phyloP scores from a whole-genome alignment of 179 eudicot species.

The Corrigiola litoralis region DNA sequence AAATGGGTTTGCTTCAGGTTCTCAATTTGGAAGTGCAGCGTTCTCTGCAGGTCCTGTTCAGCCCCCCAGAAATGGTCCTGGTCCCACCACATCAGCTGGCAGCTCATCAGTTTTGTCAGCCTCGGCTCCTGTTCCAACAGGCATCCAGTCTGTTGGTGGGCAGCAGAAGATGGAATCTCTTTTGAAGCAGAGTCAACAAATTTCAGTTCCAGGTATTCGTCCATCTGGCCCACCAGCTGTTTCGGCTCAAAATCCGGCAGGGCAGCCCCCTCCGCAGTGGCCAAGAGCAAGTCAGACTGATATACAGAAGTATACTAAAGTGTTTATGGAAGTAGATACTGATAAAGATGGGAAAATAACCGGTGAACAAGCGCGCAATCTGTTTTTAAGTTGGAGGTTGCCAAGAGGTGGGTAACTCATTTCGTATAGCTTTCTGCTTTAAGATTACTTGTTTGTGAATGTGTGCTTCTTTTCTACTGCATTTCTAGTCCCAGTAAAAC shows the following conservation, averaged over 20 bases:
- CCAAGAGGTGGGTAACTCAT: constrained; percentile 64
- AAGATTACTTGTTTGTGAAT: neutral
- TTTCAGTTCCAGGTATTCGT: constrained; percentile 27
- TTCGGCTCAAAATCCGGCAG: constrained; percentile 42
- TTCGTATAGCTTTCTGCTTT: neutral
- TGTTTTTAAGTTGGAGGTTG: constrained; percentile 87
- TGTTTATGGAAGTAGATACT: constrained; percentile 86
- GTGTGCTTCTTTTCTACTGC: neutral
- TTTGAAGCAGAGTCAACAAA: constrained; percentile 48
- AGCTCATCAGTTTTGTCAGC: constrained; percentile 21
- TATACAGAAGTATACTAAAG: constrained; percentile 90
- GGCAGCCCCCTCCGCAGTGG: constrained; percentile 68
- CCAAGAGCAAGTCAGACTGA: constrained; percentile 79
- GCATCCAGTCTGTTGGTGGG: constrained; percentile 36
- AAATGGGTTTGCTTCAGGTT: constrained; percentile 35
- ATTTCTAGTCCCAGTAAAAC: too few relatives aligned
- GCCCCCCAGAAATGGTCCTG: constrained; percentile 13
- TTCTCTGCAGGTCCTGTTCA: constrained; percentile 28
- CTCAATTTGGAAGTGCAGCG: constrained; percentile 26
- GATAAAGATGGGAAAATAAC: constrained; percentile 96
- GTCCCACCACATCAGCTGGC: constrained; percentile 19
- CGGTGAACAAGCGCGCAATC: constrained; percentile 86
- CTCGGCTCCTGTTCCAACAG: constrained; percentile 31
- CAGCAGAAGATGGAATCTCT: constrained; percentile 43
- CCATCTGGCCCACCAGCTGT: constrained; percentile 37